Base-by-base conservation (phyloP, 768 basidiomycete species). In the Tylopilus subfusipes region DNA sequence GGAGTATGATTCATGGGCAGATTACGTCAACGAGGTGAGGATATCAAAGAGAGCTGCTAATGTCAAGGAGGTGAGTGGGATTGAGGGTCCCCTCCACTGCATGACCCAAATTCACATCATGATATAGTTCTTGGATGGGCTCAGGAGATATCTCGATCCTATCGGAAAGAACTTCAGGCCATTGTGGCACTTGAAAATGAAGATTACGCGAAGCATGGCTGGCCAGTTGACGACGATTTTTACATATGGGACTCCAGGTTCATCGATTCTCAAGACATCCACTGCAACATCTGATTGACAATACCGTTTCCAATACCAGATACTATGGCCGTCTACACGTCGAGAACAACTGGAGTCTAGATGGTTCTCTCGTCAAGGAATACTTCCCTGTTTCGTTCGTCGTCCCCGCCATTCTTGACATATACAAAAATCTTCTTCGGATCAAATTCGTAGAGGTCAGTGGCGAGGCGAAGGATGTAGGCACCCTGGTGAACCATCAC, bases 361-460 rank as follows among this genome's bases (percentile, higher is more conserved):
- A 93, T 61, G 85, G 88, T 57, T 79, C 80, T 55, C 72, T 85
- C 13, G 82, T 93, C 58, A 91, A 93, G 71, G 86, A 93, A 67
- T 90, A 93, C 69, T 93, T 94, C 79, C 90, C 90, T 2, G 92
- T 93, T 7, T 76, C 82, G 2, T 80, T 85, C 16, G 85, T 93
- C 38, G 85, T 93, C 12, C 86, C 89, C 6, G 77, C 85, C 4
- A 90, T 94, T 59, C 75, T 93, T 39, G 72, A 81, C 16, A 89
- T 93, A 61, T 94, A 93, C 67, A 87, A 92, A 68, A 81, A 81
- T 57, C 73, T 93, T 39, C 81, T 93, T 24, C 80, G 86, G 19
- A 88, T 93, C 36, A 73, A 76, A 56, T 90, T 93, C 58, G 66
- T 73, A 3, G 73, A 75, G 49, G 56, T 74, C 38, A 78, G 82